phyloP scores from a whole-genome alignment of 2,329 filamentous ascomycete genomes.

The Drechslerella dactyloides region DNA sequence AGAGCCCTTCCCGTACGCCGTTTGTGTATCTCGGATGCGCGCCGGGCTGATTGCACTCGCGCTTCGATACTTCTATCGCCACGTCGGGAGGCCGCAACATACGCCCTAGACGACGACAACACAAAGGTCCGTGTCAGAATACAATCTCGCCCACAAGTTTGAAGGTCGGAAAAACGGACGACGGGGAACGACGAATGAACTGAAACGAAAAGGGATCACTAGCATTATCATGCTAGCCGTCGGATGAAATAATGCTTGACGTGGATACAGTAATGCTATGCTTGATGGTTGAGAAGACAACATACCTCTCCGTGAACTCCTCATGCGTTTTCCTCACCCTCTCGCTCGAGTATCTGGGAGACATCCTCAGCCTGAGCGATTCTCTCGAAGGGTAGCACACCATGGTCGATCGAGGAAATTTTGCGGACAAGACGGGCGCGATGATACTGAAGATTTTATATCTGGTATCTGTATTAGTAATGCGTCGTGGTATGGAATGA shows the following conservation, averaged over 20 bases:
- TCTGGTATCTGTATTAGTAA: background rate
- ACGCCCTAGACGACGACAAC: slow-evolving; percentile 67
- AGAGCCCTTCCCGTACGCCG: slow-evolving; percentile 81
- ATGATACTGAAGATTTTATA: slow-evolving; percentile 26
- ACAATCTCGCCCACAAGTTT: slow-evolving; percentile 15
- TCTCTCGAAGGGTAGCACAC: background rate
- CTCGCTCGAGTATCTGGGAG: slow-evolving; percentile 29
- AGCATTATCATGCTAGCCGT: too few species aligned
- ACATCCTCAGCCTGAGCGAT: slow-evolving; percentile 18
- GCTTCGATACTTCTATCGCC: slow-evolving; percentile 87
- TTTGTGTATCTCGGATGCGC: slow-evolving; percentile 91
- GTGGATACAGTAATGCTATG: slow-evolving; percentile 58
- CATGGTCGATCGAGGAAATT: background rate
- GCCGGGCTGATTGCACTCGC: slow-evolving; percentile 81
- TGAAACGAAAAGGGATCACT: background rate
- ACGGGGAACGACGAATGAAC: slow-evolving; percentile 4
- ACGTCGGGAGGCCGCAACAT: slow-evolving; percentile 86
- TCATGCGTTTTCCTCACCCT: slow-evolving; percentile 78
- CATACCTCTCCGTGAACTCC: slow-evolving; percentile 74
- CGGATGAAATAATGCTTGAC: too few species aligned
- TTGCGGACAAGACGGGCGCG: background rate
- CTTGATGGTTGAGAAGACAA: slow-evolving; percentile 56
- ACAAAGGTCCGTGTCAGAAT: slow-evolving; percentile 19
- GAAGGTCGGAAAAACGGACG: background rate
- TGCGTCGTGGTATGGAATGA: background rate